A percentile compares a stretch with the other conserved stretches of the same genome.
Conservation (phyloP, 2,329 filamentous ascomycete species). For the Colletotrichum sidae region DNA sequence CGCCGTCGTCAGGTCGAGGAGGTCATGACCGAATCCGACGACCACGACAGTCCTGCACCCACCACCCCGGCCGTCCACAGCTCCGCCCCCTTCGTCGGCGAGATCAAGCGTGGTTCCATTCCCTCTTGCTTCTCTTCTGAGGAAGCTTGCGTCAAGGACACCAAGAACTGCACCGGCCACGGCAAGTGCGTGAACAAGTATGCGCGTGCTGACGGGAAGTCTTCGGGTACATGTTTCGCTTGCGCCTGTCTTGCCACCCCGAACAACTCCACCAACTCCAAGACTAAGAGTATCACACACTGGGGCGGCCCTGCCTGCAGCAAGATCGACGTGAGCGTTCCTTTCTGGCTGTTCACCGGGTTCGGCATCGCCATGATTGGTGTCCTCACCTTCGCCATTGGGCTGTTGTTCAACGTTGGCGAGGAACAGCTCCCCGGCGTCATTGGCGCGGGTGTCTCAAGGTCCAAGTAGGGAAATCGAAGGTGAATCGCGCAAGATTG, state of each 20-base stretch:
- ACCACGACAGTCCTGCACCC: constrained; percentile 39
- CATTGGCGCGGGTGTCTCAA: constrained; percentile 92
- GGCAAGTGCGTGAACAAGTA: constrained; percentile 81
- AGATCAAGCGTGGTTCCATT: constrained; percentile 58
- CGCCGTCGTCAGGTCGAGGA: constrained; percentile 62
- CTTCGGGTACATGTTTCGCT: constrained; percentile 73
- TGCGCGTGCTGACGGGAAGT: constrained; percentile 52
- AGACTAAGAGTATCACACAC: constrained; percentile 71
- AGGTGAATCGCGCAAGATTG: background rate
- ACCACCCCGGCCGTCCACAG: constrained; percentile 31
- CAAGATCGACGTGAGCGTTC: constrained; percentile 89
- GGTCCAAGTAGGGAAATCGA: constrained; percentile 65
- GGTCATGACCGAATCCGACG: constrained; percentile 51
- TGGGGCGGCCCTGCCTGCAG: constrained; percentile 91
- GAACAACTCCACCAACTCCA: constrained; percentile 64
- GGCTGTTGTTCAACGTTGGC: constrained; percentile 85
- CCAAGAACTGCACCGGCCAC: constrained; percentile 84
- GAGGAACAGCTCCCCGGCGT: constrained; percentile 91
- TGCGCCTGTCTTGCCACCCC: constrained; percentile 79
- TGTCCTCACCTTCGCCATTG: constrained; percentile 77
- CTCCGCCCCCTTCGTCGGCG: constrained; percentile 48
- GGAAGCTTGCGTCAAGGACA: constrained; percentile 75
- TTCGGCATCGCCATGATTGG: constrained; percentile 78
- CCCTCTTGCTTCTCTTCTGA: constrained; percentile 81
- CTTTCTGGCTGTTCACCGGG: constrained; percentile 87